Evolutionary conservation across 139 green algal species (phyloP), one percentile per base, ranked within the genome.

Genomic region (Coccomyxa sp.): DNA sequence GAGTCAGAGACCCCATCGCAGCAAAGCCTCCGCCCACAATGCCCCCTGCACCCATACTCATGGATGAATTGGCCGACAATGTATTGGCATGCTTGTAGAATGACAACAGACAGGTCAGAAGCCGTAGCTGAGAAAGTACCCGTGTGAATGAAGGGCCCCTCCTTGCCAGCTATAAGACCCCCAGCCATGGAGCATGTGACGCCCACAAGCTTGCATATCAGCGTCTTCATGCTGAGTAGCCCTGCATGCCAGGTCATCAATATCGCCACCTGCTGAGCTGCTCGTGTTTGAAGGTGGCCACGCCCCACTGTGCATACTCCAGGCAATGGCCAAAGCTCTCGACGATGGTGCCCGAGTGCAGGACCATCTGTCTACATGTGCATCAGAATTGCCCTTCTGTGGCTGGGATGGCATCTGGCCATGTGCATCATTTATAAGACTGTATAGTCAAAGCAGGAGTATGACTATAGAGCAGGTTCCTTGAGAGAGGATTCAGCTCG

Each of bases 141-240:
- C 22, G 71, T 12, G 35, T 96, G 92, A 33, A 92, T 82, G 79
- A 96, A 96, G 31, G 93, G 93, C 22, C 92, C 92, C 75, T 95
- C 92, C 84, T 96, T 96, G 50, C 92, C 89, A 29, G 90, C 89
- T 35, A 96, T 84, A 7, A 95, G 82, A 9, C 92, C 93, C 0
- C 85, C 87, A 4, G 85, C 81, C 38, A 97, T 94, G 81, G 86
- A 89, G 72, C 94, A 92, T 0, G 84, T 81, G 34, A 96, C 87
- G 14, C 92, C 89, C 1, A 80, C 73, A 34, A 92, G 81, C 85
- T 97, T 97, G 44, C 88, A 89, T 12, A 94, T 73, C 64, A 96
- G 86, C 6, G 92, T 95, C 74, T 88, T 81, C 38, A 90, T 24
- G 0, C 55, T 34, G 44, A 84, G 50, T 36, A 84, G 38, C 31